phyloP scores from a whole-genome alignment of 345 rosid genomes.

The Tarenaya hassleriana region DNA sequence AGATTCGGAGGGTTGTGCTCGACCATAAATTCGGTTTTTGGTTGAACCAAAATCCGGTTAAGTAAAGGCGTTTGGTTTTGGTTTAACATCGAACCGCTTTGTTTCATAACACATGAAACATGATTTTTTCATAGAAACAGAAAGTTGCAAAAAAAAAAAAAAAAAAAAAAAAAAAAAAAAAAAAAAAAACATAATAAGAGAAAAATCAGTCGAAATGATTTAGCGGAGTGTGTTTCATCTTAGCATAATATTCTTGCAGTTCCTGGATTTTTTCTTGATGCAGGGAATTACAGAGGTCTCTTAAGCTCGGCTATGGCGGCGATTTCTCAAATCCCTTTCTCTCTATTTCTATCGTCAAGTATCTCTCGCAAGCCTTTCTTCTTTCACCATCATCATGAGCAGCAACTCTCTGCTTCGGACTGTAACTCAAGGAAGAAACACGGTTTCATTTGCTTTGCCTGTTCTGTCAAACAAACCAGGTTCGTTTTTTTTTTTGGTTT shows the following conservation, averaged over 20 bases:
- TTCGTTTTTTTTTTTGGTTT: neutral
- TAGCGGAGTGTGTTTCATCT: too few relatives aligned
- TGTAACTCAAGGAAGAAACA: constrained; percentile 21
- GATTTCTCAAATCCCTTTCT: constrained; percentile 27
- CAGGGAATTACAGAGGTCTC: too few relatives aligned
- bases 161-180: too few relatives aligned
- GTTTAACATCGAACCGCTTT: too few relatives aligned
- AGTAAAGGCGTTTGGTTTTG: too few relatives aligned
- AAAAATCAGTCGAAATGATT: constrained; percentile 5
- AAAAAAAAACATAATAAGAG: too few relatives aligned
- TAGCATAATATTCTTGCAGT: constrained; percentile 1
- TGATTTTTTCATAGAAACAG: too few relatives aligned
- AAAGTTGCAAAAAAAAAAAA: too few relatives aligned
- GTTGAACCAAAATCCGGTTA: neutral
- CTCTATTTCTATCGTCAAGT: constrained; percentile 23
- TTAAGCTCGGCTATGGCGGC: constrained; percentile 56
- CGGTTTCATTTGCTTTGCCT: constrained; percentile 33
- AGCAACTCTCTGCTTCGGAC: constrained; percentile 9
- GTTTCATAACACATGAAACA: too few relatives aligned
- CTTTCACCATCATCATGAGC: constrained; percentile 18
- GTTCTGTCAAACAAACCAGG: constrained; percentile 44
- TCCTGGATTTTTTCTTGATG: too few relatives aligned
- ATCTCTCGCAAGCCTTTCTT: constrained; percentile 18
- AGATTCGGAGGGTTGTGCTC: too few relatives aligned
- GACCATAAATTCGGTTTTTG: constrained; percentile 4